phyloP scores from a whole-genome alignment of 106 monocot genomes.

The Alisma plantagoaquatica region DNA sequence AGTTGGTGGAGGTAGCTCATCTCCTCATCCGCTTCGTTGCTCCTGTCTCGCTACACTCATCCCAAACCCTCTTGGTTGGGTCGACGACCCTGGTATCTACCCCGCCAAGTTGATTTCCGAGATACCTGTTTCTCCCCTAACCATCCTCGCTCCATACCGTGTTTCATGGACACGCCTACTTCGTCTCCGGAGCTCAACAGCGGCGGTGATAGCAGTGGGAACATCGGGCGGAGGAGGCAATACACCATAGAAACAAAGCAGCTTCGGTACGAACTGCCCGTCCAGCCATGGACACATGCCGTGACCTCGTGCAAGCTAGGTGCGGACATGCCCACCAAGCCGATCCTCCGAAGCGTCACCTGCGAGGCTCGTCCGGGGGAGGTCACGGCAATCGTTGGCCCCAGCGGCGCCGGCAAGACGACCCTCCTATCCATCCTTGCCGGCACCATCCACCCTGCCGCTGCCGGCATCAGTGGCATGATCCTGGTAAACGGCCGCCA shows the following conservation, averaged over 20 bases:
- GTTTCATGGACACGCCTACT: too few relatives aligned
- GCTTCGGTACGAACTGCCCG: constrained; percentile 30
- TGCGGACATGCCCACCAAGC: neutral
- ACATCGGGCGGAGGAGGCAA: constrained; percentile 8
- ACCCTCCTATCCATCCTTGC: constrained; percentile 71
- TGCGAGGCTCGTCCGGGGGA: constrained; percentile 70
- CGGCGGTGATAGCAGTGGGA: too few relatives aligned
- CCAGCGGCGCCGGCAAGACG: constrained; percentile 92
- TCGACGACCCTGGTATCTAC: too few relatives aligned
- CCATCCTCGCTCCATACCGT: too few relatives aligned
- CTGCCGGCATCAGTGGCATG: constrained; percentile 17
- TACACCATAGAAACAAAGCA: constrained; percentile 56
- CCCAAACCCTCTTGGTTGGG: too few relatives aligned
- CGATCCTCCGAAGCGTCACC: constrained; percentile 40
- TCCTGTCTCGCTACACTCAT: too few relatives aligned
- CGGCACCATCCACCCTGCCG: constrained; percentile 26
- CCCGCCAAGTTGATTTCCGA: too few relatives aligned
- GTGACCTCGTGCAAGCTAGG: neutral
- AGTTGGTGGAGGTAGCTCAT: too few relatives aligned
- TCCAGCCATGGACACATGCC: too few relatives aligned
- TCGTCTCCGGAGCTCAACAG: neutral
- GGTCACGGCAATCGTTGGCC: constrained; percentile 74
- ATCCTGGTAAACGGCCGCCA: constrained; percentile 50
- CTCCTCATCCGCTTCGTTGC: too few relatives aligned
- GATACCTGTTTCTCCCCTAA: too few relatives aligned